Evolutionary conservation across 257 asterid species (phyloP), one percentile per base, ranked within the genome.

Genomic region (Cordia subcordata): DNA sequence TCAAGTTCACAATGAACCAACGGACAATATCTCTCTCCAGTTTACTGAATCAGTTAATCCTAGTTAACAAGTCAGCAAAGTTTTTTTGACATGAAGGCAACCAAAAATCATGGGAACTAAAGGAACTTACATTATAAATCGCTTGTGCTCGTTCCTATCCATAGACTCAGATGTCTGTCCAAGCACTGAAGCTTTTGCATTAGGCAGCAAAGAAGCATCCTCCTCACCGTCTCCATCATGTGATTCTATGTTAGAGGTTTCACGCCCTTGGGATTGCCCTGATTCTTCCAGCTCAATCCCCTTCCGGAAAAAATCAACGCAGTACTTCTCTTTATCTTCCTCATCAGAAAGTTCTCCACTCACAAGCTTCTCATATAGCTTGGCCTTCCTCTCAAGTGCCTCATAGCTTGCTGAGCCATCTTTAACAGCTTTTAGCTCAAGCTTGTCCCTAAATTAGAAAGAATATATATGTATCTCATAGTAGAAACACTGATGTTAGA

Each of bases 361-460:
- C 53, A 78, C 81, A 60, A 92, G 84, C 75, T 88, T 92, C 60
- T 84, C 74, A 49, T 88, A 92, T 68, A 92, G 40, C 68, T 68
- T 87, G n/a, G 96, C 94, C 69, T 92, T 88, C 69, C 72, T 81
- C 86, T 92, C 99, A 61, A 92, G 71, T 60, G 99, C 96, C 14
- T 90, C 96, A 74, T 88, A 86, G 81, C 97, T 84, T 49, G 86
- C 87, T 61, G 97, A 70, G 60, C 99, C 97, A 46, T 88, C 99
- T 40, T 75, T 77, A 21, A 82, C 82, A 61, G 99, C 96, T 80
- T 92, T 92, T 37, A 88, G 72, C 86, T 88, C 99, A 57, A 92
- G 85, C 74, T 88, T 92, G 67, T 92, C 99, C 91, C 99, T 88
- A 72, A 58, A 67, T 64, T 58, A 35, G 53, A 42, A 68, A 46